Evolutionary conservation across 371 early-diverging fungal genomes (phyloP).

Genomic region (Mortierella polycephala): DNA sequence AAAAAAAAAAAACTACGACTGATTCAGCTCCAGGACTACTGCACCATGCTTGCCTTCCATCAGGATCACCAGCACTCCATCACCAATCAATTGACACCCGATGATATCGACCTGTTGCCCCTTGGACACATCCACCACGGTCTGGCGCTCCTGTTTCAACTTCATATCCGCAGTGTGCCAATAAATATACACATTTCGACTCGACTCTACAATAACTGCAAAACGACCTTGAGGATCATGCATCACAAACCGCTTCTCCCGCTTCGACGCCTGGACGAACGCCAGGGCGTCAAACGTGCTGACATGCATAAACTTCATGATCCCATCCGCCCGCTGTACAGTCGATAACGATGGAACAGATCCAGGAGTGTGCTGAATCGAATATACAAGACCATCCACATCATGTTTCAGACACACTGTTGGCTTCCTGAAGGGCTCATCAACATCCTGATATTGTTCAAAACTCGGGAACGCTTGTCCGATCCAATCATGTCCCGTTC

Average conservation of each 20-base stretch:
- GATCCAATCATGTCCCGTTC: conserved; percentile 66
- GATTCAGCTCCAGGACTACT: conserved; percentile 31
- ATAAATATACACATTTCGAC: conserved; percentile 77
- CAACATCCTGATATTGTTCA: conserved; percentile 38
- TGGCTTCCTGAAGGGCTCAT: conserved; percentile 43
- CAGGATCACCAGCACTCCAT: conserved; percentile 58
- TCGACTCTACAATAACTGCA: conserved; percentile 74
- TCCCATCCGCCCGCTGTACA: conserved; percentile 12
- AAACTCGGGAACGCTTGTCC: conserved; percentile 57
- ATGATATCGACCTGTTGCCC: conserved; percentile 56
- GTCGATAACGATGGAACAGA: conserved; percentile 21
- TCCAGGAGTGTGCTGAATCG: conserved; percentile 44
- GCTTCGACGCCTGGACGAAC: conserved; percentile 86
- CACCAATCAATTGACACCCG: conserved; percentile 60
- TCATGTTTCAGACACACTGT: conserved; percentile 75
- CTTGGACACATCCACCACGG: conserved; percentile 47
- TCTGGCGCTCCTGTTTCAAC: conserved; percentile 38
- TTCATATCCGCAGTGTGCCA: conserved; percentile 54
- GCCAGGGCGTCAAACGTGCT: conserved; percentile 80
- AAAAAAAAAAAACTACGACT: too few relatives aligned
- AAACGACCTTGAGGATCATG: conserved; percentile 64
- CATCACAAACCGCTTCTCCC: conserved; percentile 72
- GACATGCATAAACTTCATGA: conserved; percentile 58
- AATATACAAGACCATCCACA: conserved; percentile 79
- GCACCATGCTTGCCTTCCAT: conserved; percentile 60